Conservation (phyloP, 805 yeast species). For the Hanseniaspora osmophila region DNA sequence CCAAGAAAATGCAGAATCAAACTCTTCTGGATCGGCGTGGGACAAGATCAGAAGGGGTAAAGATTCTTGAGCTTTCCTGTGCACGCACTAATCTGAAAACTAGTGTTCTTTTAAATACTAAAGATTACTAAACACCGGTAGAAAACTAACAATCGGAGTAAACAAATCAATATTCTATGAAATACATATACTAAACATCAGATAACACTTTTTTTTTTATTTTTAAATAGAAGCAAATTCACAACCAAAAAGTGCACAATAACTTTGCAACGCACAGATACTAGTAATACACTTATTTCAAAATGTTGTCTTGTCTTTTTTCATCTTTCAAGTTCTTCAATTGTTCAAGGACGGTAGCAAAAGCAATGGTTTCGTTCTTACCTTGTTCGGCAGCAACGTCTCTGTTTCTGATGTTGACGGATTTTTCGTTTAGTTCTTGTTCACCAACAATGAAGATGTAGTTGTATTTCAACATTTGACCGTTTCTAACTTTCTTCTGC, state of each 20-base stretch:
- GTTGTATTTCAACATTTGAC: conserved; percentile 88
- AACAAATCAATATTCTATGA: neutral
- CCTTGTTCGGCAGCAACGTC: conserved; percentile 87
- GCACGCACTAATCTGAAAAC: neutral
- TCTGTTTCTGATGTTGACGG: conserved; percentile 94
- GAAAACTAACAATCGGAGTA: too few relatives aligned
- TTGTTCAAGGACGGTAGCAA: conserved; percentile 59
- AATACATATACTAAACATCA: neutral
- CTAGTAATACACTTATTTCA: conserved; percentile 11
- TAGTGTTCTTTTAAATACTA: too few relatives aligned
- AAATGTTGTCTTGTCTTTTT: conserved; percentile 58
- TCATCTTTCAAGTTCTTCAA: conserved; percentile 53
- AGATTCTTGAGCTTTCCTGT: neutral
- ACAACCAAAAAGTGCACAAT: conserved; percentile 1
- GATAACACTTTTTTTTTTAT: too few relatives aligned
- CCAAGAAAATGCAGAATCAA: neutral
- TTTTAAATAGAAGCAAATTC: neutral
- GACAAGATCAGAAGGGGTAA: neutral
- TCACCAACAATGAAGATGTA: conserved; percentile 95
- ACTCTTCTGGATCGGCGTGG: neutral
- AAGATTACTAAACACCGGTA: too few relatives aligned
- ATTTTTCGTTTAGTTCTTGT: conserved; percentile 62
- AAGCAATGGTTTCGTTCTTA: conserved; percentile 70
- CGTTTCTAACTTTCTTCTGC: conserved; percentile 95
- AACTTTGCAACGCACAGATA: neutral